Percentiles rank a stretch among this genome's conserved stretches.
These are phyloP conservation scores for Penicillium simplicissimum DNA, from an alignment of 495 filamentous ascomycete genomes.

Conservation along the genomic window DNA sequence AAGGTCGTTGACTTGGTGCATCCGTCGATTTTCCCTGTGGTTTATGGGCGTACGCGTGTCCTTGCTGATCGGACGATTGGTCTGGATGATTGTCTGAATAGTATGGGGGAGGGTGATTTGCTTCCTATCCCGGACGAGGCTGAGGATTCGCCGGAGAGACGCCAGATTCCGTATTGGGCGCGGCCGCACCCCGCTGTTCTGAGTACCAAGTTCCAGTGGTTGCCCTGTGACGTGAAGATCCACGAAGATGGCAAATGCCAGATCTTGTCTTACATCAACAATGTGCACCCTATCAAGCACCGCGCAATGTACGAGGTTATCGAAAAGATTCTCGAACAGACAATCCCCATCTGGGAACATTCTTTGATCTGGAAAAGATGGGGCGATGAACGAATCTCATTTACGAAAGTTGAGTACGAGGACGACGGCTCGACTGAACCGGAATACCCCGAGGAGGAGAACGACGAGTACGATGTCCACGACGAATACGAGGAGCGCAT, in stretches of 20 bases:
- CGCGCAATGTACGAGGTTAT: constrained; percentile 50
- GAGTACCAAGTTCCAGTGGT: constrained; percentile 55
- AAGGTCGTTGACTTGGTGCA: constrained; percentile 63
- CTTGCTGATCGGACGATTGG: constrained; percentile 40
- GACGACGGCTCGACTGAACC: constrained; percentile 1
- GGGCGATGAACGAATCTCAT: constrained; percentile 17
- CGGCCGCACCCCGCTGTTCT: constrained; percentile 5
- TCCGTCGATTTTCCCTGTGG: constrained; percentile 60
- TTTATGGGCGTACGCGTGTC: constrained; percentile 53
- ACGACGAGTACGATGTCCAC: constrained; percentile 18
- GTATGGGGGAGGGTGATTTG: constrained; percentile 43
- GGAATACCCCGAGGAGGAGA: constrained; percentile 6
- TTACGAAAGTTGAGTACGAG: constrained; percentile 18
- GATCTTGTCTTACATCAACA: constrained; percentile 60
- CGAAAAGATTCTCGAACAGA: constrained; percentile 47
- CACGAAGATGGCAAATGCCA: constrained; percentile 24
- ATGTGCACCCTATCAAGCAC: constrained; percentile 53
- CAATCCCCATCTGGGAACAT: constrained; percentile 57
- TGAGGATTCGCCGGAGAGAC: background rate
- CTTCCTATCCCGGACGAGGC: constrained; percentile 11
- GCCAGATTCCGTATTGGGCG: background rate
- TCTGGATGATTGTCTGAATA: constrained; percentile 41
- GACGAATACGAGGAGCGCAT: background rate
- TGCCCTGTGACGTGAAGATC: constrained; percentile 57
- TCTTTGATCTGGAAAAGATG: constrained; percentile 4